These are phyloP conservation scores for Neurospora sp. DNA, from an alignment of 495 filamentous ascomycete genomes.

Conservation along the genomic window DNA sequence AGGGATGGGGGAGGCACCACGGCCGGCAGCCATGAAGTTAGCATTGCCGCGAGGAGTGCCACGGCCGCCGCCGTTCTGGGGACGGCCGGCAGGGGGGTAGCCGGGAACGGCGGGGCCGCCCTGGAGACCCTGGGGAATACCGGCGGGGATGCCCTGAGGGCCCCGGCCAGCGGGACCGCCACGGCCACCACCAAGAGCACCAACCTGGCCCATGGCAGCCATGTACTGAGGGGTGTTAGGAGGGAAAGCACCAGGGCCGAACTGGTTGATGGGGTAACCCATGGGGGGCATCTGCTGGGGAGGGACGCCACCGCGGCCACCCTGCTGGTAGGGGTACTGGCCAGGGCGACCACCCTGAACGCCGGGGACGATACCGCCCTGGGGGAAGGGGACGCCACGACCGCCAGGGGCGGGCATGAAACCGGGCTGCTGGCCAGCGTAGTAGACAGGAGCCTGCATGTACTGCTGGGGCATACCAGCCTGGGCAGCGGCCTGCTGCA, in stretches of 20 bases:
- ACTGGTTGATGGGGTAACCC: slow-evolving; percentile 68
- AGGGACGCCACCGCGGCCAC: slow-evolving; percentile 65
- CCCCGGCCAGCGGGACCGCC: slow-evolving; percentile 64
- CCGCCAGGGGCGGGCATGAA: slow-evolving; percentile 63
- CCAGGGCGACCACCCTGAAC: slow-evolving; percentile 75
- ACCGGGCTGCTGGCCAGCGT: slow-evolving; percentile 67
- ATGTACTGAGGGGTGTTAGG: slow-evolving; percentile 42
- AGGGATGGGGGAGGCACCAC: slow-evolving; percentile 28
- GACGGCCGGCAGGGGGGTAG: slow-evolving; percentile 42
- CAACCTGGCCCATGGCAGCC: slow-evolving; percentile 58
- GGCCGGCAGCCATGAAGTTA: slow-evolving; percentile 40
- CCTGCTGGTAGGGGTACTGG: slow-evolving; percentile 75
- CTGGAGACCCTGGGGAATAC: slow-evolving; percentile 47
- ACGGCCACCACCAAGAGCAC: slow-evolving; percentile 54
- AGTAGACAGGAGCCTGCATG: slow-evolving; percentile 82
- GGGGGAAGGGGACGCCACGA: slow-evolving; percentile 82
- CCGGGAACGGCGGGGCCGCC: slow-evolving; percentile 54
- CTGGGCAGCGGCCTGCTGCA: slow-evolving; percentile 92
- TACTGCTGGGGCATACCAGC: slow-evolving; percentile 83
- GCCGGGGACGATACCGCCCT: slow-evolving; percentile 70
- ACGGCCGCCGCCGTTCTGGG: slow-evolving; percentile 34
- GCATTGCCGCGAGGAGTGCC: slow-evolving; percentile 25
- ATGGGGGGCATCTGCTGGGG: slow-evolving; percentile 72
- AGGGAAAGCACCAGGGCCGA: slow-evolving; percentile 51
- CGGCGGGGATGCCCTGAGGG: slow-evolving; percentile 58